Evolutionary conservation across 208 protist genomes (phyloP).

Genomic region (Sergeia podlipaevii): DNA sequence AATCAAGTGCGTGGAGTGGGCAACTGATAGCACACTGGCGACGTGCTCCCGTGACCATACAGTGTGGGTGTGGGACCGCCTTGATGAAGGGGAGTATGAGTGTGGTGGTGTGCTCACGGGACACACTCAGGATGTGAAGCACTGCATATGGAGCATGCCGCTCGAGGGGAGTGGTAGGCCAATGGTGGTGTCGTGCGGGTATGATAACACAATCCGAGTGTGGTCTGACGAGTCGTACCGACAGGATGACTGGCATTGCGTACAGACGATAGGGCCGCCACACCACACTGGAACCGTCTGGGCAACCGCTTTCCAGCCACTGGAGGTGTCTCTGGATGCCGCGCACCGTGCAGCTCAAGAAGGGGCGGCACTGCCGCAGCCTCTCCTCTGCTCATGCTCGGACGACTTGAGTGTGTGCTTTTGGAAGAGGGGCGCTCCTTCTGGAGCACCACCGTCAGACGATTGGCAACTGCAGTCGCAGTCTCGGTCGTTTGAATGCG

Average conservation of each 20-base stretch:
- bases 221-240: conserved; percentile 75
- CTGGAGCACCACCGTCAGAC: too few species aligned
- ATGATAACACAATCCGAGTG: conserved; percentile 76
- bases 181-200: conserved; percentile 37
- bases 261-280: conserved; percentile 39
- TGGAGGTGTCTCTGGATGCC: conserved; percentile 38
- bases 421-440: conserved; percentile 49
- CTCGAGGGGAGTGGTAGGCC: conserved; percentile 21
- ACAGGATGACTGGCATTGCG: conserved; percentile 89
- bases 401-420: conserved; percentile 70
- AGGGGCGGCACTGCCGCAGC: conserved; percentile 26
- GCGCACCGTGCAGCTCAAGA: conserved; percentile 11
- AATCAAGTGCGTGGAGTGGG: conserved; percentile 88
- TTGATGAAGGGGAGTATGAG: conserved; percentile 85
- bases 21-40: conserved; percentile 70
- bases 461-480: conserved; percentile 8
- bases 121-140: conserved; percentile 91
- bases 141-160: conserved; percentile 71
- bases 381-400: conserved; percentile 69
- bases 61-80: conserved; percentile 90
- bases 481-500: conserved; percentile 21
- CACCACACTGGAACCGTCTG: conserved; percentile 85
- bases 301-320: conserved; percentile 58
- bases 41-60: conserved; percentile 88
- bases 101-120: conserved; percentile 85